Percentiles rank a stretch among this genome's conserved stretches.
These are phyloP conservation scores for Auricularia sp. DNA, from an alignment of 768 basidiomycete species.

Conservation along the genomic window DNA sequence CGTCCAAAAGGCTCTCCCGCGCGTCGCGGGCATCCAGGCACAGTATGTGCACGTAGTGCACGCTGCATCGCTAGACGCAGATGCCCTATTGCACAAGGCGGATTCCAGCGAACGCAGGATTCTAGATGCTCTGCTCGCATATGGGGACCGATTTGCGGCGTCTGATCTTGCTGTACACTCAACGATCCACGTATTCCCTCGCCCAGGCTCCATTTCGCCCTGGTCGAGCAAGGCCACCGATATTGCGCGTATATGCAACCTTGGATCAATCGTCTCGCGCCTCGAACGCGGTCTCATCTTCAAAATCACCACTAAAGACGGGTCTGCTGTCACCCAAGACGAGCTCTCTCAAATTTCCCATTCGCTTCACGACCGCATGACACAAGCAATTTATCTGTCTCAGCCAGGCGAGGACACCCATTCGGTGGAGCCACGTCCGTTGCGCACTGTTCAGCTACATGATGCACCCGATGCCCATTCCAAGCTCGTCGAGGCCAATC, in stretches of 20 bases:
- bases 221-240: slow-evolving; percentile 99
- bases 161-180: slow-evolving; percentile 26
- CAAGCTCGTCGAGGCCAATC: slow-evolving; percentile 69
- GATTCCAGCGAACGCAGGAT: slow-evolving; percentile 39
- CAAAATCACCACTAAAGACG: slow-evolving; percentile 41
- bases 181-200: slow-evolving; percentile 62
- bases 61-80: slow-evolving; percentile 35
- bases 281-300: slow-evolving; percentile 79
- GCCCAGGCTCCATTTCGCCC: slow-evolving; percentile 88
- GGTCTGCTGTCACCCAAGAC: slow-evolving; percentile 31
- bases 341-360: slow-evolving; percentile 50
- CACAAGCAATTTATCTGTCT: slow-evolving; percentile 57
- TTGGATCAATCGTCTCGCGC: slow-evolving; percentile 60
- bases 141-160: slow-evolving; percentile 67
- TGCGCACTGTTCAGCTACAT: slow-evolving; percentile 59
- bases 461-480: slow-evolving; percentile 39
- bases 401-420: slow-evolving; percentile 48
- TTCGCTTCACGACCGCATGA: slow-evolving; percentile 93
- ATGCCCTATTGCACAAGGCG: slow-evolving; percentile 36
- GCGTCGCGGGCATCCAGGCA: slow-evolving; percentile 64
- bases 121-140: slow-evolving; percentile 65
- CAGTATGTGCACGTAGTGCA: slow-evolving; percentile 83
- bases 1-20: slow-evolving; percentile 43
- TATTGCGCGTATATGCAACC: slow-evolving; percentile 79
- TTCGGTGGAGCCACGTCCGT: slow-evolving; percentile 44